Evolutionary conservation across 805 yeast genomes (phyloP), one percentile per base, ranked within the genome.

Genomic region (Wickerhamiella parazyma): DNA sequence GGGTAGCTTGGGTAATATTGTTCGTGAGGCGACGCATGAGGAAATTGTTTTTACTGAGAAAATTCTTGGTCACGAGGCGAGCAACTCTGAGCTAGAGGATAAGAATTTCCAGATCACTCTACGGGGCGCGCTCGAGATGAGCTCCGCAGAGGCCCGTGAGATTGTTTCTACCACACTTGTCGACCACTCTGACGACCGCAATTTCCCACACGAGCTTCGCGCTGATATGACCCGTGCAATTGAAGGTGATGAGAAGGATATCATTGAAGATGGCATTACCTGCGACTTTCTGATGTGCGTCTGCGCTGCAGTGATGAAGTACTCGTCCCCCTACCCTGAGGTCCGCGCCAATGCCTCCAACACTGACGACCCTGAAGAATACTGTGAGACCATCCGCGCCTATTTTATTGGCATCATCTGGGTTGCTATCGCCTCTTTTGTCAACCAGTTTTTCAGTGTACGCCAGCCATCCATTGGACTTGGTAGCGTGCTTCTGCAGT

Each of bases 271-370:
- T n/a, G 42, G 39, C 6, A 21, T 44, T 8, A 14, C 33, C 17
- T 20, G 18, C 7, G 33, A 34, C 8, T 44, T 38, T 25, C 25
- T 25, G 11, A 56, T 60, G 31, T 61, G 59, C 46, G 53, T 65
- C 24, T 67, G 68, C 44, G 74, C 75, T 3, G 67, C 65, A 18
- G 54, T 71, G 33, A 60, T 59, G 33, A 38, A 47, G 37, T 58
- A 52, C 51, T 68, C 66, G 54, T 72, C 78, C 1, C 77, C 78
- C 3, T 74, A 74, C 48, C 76, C 79, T 4, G 78, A 75, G 52
- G 75, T 75, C 11, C 59, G 80, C 33, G 70, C 79, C 12, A 70
- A 73, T 19, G 67, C 72, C 3, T 72, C 69, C 24, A 69, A 75
- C 2, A 61, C 52, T 36, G 79, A 75, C 51, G 76, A 74, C 45